A percentile compares a stretch with the other conserved stretches of the same genome.
These are phyloP conservation scores for Colletotrichum coccodes DNA, from an alignment of 2,329 filamentous ascomycete genomes.

Conservation along the genomic window DNA sequence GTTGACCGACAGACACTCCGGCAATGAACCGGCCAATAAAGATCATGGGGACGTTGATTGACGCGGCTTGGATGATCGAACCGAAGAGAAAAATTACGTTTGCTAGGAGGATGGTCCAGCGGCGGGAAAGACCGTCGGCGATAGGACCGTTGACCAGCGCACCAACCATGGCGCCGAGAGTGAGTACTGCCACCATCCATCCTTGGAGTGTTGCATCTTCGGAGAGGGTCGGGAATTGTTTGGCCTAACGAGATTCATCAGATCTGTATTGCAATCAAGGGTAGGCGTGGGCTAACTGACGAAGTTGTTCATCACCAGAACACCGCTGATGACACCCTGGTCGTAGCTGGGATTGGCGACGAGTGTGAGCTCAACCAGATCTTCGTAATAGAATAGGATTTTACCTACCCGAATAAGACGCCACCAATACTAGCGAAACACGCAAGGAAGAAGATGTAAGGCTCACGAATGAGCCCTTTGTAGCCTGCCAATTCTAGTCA, in stretches of 20 bases:
- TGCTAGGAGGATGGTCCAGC: slow-evolving; percentile 47
- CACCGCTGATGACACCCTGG: slow-evolving; percentile 59
- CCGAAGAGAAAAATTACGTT: slow-evolving; percentile 51
- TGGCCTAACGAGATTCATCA: neutral
- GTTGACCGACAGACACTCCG: slow-evolving; percentile 13
- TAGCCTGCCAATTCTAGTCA: neutral
- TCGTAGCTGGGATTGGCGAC: slow-evolving; percentile 55
- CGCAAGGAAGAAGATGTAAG: slow-evolving; percentile 14
- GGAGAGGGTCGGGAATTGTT: slow-evolving; percentile 7
- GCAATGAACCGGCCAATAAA: slow-evolving; percentile 39
- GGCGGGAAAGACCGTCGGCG: slow-evolving; percentile 46
- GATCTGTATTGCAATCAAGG: slow-evolving; percentile 44
- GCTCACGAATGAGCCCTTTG: slow-evolving; percentile 1
- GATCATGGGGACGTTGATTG: slow-evolving; percentile 50
- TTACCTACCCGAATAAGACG: slow-evolving; percentile 1
- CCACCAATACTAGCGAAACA: slow-evolving; percentile 12
- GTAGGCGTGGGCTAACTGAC: slow-evolving; percentile 35
- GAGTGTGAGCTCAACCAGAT: no score
- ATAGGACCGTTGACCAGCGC: slow-evolving; percentile 54
- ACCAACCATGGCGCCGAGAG: slow-evolving; percentile 65
- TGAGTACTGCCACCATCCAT: slow-evolving; percentile 52
- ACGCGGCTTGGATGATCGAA: slow-evolving; percentile 54
- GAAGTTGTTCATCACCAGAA: slow-evolving; percentile 58
- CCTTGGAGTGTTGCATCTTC: slow-evolving; percentile 8
- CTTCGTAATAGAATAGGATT: no score